phyloP scores from a whole-genome alignment of 192 early-diverging fungal genomes.

The Chytriomyces confervae region DNA sequence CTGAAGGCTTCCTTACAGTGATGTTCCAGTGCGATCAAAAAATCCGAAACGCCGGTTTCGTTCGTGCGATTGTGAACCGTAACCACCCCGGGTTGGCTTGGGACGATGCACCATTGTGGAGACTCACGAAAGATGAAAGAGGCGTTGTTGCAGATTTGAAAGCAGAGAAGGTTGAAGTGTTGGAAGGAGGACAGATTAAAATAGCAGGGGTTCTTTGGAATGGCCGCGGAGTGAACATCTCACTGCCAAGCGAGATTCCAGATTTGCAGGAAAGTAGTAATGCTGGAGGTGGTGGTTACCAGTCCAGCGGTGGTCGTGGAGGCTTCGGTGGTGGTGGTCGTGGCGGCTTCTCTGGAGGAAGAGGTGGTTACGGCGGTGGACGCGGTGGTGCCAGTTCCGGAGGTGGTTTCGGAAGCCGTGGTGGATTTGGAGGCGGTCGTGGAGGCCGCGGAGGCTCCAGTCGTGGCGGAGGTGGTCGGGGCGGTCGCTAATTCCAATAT shows the following conservation, averaged over 20 bases:
- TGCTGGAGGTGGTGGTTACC: conserved; percentile 10
- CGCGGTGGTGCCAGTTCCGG: conserved; percentile 39
- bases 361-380: conserved; percentile 53
- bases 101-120: conserved; percentile 75
- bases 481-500: no score
- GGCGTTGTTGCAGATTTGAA: conserved; percentile 89
- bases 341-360: conserved; percentile 1
- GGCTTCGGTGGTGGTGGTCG: conserved; percentile 11
- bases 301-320: conserved; percentile 9
- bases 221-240: conserved; percentile 67
- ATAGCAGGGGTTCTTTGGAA: conserved; percentile 76
- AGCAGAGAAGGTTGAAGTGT: conserved; percentile 67
- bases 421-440: conserved; percentile 18
- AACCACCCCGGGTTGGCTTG: conserved; percentile 73
- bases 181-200: conserved; percentile 50
- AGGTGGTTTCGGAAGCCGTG: conserved; percentile 40
- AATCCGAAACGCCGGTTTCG: conserved; percentile 83
- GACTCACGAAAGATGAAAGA: conserved; percentile 79
- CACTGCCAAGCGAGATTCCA: conserved; percentile 77
- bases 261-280: conserved; percentile 67
- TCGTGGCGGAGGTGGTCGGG: no score
- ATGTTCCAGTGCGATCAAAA: conserved; percentile 70
- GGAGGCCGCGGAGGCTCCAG: no score
- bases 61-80: conserved; percentile 76
- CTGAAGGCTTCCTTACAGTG: conserved; percentile 81